phyloP scores from a whole-genome alignment of 2,329 filamentous ascomycete genomes.

The Domatiomyces globalis region DNA sequence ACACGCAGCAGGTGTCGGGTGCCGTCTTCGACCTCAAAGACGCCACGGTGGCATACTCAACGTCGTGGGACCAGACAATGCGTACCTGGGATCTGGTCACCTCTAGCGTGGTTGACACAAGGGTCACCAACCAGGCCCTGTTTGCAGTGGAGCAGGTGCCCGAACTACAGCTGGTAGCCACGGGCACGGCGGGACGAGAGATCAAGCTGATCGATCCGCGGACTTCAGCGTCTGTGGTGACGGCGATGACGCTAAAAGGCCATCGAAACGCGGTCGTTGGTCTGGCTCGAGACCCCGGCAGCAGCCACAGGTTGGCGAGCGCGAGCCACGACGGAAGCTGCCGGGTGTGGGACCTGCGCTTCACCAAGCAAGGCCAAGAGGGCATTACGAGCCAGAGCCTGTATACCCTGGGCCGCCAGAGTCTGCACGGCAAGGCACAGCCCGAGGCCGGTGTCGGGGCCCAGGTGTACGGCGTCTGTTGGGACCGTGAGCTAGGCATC shows the following conservation, averaged over 20 bases:
- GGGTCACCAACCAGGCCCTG: slow-evolving; percentile 71
- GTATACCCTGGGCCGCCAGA: slow-evolving; percentile 67
- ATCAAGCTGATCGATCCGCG: slow-evolving; percentile 90
- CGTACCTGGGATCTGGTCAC: slow-evolving; percentile 86
- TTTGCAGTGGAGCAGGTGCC: slow-evolving; percentile 64
- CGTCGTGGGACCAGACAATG: slow-evolving; percentile 79
- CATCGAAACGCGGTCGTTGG: slow-evolving; percentile 61
- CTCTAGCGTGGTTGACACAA: slow-evolving; percentile 59
- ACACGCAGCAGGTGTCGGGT: slow-evolving; percentile 61
- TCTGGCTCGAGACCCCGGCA: slow-evolving; percentile 48
- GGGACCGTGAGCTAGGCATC: slow-evolving; percentile 77
- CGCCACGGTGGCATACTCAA: slow-evolving; percentile 77
- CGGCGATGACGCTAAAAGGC: slow-evolving; percentile 80
- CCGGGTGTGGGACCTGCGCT: slow-evolving; percentile 80
- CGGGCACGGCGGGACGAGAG: slow-evolving; percentile 72
- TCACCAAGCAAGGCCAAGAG: slow-evolving; percentile 45
- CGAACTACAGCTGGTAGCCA: slow-evolving; percentile 48
- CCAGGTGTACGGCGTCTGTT: slow-evolving; percentile 79
- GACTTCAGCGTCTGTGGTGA: slow-evolving; percentile 57
- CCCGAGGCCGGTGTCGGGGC: slow-evolving; percentile 62
- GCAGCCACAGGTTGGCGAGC: slow-evolving; percentile 69
- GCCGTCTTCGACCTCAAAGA: slow-evolving; percentile 76
- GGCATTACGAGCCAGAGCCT: slow-evolving; percentile 54
- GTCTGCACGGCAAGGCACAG: slow-evolving; percentile 49
- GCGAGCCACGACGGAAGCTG: slow-evolving; percentile 88